Percentiles rank a stretch among this genome's conserved stretches.
Conservation (phyloP, 495 filamentous ascomycete genomes). For the Talaromyces proteolyticus region DNA sequence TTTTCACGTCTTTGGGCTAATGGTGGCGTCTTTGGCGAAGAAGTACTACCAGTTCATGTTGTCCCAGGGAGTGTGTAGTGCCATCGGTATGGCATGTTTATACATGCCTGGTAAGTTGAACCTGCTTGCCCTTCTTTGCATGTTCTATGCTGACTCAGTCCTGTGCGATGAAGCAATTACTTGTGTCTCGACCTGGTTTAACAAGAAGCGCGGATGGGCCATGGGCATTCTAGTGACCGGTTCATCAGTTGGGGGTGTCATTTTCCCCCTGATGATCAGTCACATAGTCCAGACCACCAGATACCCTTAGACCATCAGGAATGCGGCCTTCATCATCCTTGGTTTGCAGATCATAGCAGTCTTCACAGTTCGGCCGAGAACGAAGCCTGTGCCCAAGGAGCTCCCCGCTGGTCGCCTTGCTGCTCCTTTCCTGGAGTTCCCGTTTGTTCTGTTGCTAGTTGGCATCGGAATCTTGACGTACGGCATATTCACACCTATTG, state of each 20-base stretch:
- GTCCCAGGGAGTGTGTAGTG: conserved; percentile 26
- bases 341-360: conserved; percentile 54
- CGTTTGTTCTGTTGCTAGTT: neutral
- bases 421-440: neutral
- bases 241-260: conserved; percentile 41
- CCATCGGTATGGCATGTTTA: conserved; percentile 50
- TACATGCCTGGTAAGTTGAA: conserved; percentile 45
- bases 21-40: conserved; percentile 56
- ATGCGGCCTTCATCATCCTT: conserved; percentile 63
- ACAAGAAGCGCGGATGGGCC: conserved; percentile 39
- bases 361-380: conserved; percentile 56
- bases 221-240: conserved; percentile 39
- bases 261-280: conserved; percentile 61
- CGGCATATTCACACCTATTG: conserved; percentile 62
- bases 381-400: neutral
- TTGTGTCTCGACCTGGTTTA: conserved; percentile 45
- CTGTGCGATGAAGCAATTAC: conserved; percentile 28
- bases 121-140: conserved; percentile 51
- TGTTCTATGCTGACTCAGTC: conserved; percentile 39
- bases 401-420: neutral
- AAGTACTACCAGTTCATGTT: conserved; percentile 46
- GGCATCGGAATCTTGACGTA: neutral
- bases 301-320: conserved; percentile 72
- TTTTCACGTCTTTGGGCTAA: conserved; percentile 62
- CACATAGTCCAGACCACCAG: conserved; percentile 56